Conservation (phyloP, 2,329 filamentous ascomycete species). For the Aspergillus puulaauensis region DNA sequence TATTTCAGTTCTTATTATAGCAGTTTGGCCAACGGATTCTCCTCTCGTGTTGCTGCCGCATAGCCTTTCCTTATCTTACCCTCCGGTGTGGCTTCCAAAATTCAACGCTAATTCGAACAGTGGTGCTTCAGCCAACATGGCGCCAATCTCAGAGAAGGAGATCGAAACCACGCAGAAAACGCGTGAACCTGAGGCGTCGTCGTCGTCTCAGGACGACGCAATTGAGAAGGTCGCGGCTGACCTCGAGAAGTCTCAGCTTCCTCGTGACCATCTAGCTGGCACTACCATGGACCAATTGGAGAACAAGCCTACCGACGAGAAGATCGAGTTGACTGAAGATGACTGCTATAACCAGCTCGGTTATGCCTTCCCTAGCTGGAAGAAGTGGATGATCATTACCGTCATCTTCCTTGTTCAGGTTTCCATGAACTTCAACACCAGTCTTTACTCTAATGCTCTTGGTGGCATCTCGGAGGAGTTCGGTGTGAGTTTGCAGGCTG, state of each 20-base stretch:
- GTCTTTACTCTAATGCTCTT: slow-evolving; percentile 69
- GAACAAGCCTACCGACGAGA: slow-evolving; percentile 24
- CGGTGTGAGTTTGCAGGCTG: slow-evolving; percentile 65
- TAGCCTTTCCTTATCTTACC: neutral
- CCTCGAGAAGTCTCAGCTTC: slow-evolving; percentile 17
- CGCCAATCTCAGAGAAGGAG: slow-evolving; percentile 15
- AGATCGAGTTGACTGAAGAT: slow-evolving; percentile 47
- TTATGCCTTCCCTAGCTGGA: slow-evolving; percentile 58
- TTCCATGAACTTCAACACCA: slow-evolving; percentile 79
- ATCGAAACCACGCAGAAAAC: slow-evolving; percentile 24
- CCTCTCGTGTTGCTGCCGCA: neutral
- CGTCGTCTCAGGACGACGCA: slow-evolving; percentile 31
- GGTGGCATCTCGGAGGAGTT: slow-evolving; percentile 67
- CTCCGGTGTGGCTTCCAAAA: neutral
- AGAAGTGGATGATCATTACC: slow-evolving; percentile 72
- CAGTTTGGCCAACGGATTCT: neutral
- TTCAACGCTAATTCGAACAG: slow-evolving; percentile 1
- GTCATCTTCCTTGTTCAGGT: slow-evolving; percentile 72
- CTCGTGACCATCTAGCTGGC: slow-evolving; percentile 14
- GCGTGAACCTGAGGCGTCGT: slow-evolving; percentile 34
- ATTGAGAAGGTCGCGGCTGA: slow-evolving; percentile 21
- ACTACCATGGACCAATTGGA: slow-evolving; percentile 27
- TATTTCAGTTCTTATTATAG: neutral
- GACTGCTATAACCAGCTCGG: slow-evolving; percentile 68
- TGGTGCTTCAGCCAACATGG: slow-evolving; percentile 19